These are phyloP conservation scores for Kodamaea neixiangensis DNA, from an alignment of 805 yeast genomes.

Conservation along the genomic window DNA sequence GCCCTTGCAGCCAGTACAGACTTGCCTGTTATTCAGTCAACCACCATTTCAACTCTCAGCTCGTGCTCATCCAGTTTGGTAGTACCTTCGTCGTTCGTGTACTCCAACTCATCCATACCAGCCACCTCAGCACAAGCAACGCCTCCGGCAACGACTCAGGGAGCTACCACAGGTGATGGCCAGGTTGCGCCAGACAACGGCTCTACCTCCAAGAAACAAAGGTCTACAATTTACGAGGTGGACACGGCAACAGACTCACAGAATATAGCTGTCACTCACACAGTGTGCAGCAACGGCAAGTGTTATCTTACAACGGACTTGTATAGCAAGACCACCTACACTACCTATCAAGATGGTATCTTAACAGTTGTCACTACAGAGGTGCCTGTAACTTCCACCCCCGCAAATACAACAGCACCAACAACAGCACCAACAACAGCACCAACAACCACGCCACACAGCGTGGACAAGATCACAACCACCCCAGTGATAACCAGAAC, in stretches of 20 bases:
- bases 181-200: neutral
- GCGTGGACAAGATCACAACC: neutral
- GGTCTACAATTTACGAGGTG: constrained; percentile 22
- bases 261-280: constrained; percentile 22
- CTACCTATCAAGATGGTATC: constrained; percentile 40
- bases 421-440: neutral
- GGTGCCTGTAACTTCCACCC: constrained; percentile 22
- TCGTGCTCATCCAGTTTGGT: constrained; percentile 9
- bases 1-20: constrained; percentile 11
- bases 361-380: constrained; percentile 40
- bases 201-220: constrained; percentile 8
- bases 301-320: constrained; percentile 39
- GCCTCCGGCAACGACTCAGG: neutral
- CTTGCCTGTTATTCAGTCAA: constrained; percentile 9
- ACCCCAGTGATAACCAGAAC: constrained; percentile 18
- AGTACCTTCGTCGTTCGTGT: constrained; percentile 14
- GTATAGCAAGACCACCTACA: constrained; percentile 33
- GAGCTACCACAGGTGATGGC: neutral
- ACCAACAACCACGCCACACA: neutral
- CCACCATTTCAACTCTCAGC: constrained; percentile 9
- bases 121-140: constrained; percentile 1
- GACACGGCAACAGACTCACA: constrained; percentile 27
- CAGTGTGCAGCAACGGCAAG: constrained; percentile 33
- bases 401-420: neutral
- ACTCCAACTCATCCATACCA: constrained; percentile 10